These are phyloP conservation scores for Hypoxylon sp. DNA, from an alignment of 2,329 filamentous ascomycete species.

Conservation along the genomic window DNA sequence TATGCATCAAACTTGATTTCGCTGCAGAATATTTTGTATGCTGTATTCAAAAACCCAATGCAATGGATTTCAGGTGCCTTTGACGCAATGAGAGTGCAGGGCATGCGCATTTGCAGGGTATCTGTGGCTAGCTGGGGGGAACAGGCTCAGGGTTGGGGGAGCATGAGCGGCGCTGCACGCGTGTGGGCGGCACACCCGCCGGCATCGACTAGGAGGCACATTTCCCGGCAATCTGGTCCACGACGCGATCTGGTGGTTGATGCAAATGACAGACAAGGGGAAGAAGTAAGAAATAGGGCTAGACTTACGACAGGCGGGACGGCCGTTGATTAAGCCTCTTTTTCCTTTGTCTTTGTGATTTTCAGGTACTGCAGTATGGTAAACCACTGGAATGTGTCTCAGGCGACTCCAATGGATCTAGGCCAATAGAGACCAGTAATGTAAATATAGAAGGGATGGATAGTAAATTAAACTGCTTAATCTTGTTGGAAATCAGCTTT, in stretches of 20 bases:
- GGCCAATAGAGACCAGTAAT: neutral
- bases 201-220: constrained; percentile 16
- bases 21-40: no score
- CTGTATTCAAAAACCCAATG: no score
- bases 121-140: constrained; percentile 27
- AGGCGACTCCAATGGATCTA: neutral
- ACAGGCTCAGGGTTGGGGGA: constrained; percentile 33
- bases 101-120: constrained; percentile 42
- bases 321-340: constrained; percentile 2
- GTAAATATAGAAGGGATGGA: neutral
- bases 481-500: no score
- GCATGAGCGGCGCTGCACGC: constrained; percentile 25
- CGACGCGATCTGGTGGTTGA: constrained; percentile 19
- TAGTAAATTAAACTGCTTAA: no score
- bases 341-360: constrained; percentile 3
- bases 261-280: constrained; percentile 3
- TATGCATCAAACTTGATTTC: no score
- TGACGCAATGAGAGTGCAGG: constrained; percentile 35
- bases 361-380: neutral
- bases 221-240: constrained; percentile 28
- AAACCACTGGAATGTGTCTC: constrained; percentile 19
- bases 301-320: constrained; percentile 17
- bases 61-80: no score
- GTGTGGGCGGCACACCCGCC: constrained; percentile 39
- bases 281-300: constrained; percentile 8